A percentile compares a stretch with the other conserved stretches of the same genome.
Evolutionary conservation across 768 basidiomycete species (phyloP).

Genomic region (Boletus barrowsii): DNA sequence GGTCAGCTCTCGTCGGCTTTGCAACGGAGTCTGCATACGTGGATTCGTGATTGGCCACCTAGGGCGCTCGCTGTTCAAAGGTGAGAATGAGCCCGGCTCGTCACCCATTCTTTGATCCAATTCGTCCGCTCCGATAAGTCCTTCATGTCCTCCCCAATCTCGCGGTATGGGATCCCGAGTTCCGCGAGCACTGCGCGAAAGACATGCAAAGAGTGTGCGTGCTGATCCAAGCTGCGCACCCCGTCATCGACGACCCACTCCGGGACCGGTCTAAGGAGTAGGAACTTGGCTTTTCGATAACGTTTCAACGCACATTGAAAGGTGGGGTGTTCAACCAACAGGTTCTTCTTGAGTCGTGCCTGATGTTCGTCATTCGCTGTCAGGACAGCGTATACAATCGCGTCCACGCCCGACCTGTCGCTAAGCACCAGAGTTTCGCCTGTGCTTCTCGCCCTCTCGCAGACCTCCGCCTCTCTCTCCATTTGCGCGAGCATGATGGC

Average conservation of each 20-base stretch:
- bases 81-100: neutral
- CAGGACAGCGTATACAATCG: conserved; percentile 58
- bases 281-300: conserved; percentile 48
- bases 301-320: conserved; percentile 42
- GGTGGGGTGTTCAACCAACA: conserved; percentile 34
- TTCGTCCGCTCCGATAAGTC: conserved; percentile 30
- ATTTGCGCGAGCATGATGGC: conserved; percentile 61
- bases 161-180: conserved; percentile 42
- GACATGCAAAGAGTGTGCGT: conserved; percentile 36
- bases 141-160: conserved; percentile 45
- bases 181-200: conserved; percentile 41
- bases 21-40: neutral
- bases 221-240: conserved; percentile 52
- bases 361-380: conserved; percentile 39
- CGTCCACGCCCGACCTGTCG: conserved; percentile 65
- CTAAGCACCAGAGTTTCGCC: conserved; percentile 41
- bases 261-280: conserved; percentile 52
- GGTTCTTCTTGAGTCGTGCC: conserved; percentile 32
- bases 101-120: conserved; percentile 17
- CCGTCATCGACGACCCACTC: conserved; percentile 68
- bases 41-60: neutral
- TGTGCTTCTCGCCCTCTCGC: conserved; percentile 11
- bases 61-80: conserved; percentile 2
- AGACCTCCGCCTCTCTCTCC: conserved; percentile 36
- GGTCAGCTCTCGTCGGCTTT: neutral